Conservation (phyloP, 108 stramenopile species). For the Nitzschia palea region DNA sequence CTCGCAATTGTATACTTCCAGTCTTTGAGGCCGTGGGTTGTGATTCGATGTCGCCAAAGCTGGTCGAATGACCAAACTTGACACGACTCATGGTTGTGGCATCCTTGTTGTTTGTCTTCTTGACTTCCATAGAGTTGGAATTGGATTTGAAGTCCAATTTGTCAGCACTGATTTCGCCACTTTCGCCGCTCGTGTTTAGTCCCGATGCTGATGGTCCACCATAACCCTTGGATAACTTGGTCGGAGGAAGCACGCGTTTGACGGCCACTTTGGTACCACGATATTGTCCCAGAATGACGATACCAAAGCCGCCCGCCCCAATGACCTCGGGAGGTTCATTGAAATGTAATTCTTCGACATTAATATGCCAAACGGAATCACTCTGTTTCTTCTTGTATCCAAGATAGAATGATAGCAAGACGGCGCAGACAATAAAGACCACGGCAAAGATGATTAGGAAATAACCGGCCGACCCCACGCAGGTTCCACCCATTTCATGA, state of each 20-base stretch:
- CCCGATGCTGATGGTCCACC: background rate
- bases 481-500: conserved; percentile 3
- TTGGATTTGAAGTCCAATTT: background rate
- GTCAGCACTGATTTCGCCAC: background rate
- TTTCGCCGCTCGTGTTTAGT: background rate
- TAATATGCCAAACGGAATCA: conserved; percentile 24
- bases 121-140: background rate
- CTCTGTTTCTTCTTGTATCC: conserved; percentile 14
- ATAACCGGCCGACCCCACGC: conserved; percentile 3
- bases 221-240: background rate
- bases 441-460: conserved; percentile 7
- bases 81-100: background rate
- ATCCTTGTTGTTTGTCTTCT: background rate
- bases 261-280: conserved; percentile 43
- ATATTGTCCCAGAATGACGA: conserved; percentile 42
- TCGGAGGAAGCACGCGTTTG: conserved; percentile 34
- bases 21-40: background rate
- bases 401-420: conserved; percentile 6
- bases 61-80: background rate
- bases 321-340: conserved; percentile 30
- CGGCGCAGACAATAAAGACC: background rate
- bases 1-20: conserved; percentile 50
- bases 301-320: conserved; percentile 45
- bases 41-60: background rate
- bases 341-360: conserved; percentile 27